Evolutionary conservation across 768 basidiomycete genomes (phyloP), one percentile per base, ranked within the genome.

Genomic region (Gymnopilus junonius): DNA sequence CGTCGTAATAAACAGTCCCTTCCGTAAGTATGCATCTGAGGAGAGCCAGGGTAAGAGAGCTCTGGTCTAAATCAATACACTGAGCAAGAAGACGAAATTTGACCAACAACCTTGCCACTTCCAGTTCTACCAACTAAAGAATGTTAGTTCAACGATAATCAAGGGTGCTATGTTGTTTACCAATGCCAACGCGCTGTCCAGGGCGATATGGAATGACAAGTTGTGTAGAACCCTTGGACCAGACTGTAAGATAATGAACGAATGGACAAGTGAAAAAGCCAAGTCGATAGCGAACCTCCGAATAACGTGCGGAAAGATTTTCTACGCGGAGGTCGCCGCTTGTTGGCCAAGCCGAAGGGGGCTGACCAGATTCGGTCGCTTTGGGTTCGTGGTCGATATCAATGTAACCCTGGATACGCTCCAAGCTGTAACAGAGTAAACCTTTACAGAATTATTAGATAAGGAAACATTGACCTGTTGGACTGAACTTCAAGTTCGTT

Each of bases 371-470:
- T 15, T 72, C 62, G 0, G 78, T 78, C 1, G 79, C 62, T 59
- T 74, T 71, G 5, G 80, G 79, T 70, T 90, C 87, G 57, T 86
- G 84, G 42, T 88, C 87, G 61, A 88, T 87, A 31, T 76, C 69
- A 20, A 88, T 70, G 69, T 87, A 90, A 6, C 71, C 89, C 60
- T 90, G 84, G 1, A 95, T 87, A 62, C 94, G 90, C 68, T 95
- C 93, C 21, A 82, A 70, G 66, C 82, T 82, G 45, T 51, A 51
- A 11, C 15, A 55, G 23, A 1, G 40, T 51, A 29, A 65, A n/a
- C 35, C 1, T 23, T 20, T 25, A 6, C 17, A 53, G 17, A 21
- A n/a, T n/a, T 27, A 34, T 2, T 27, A 29, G 14, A 35, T n/a
- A 17, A 27, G 10, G 12, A 42, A 10, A 32, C 14, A 57, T 57